Percentiles rank a stretch among this genome's conserved stretches.
phyloP scores from a whole-genome alignment of 176 grass and related monocot genomes.

The Eleusine coracana region DNA sequence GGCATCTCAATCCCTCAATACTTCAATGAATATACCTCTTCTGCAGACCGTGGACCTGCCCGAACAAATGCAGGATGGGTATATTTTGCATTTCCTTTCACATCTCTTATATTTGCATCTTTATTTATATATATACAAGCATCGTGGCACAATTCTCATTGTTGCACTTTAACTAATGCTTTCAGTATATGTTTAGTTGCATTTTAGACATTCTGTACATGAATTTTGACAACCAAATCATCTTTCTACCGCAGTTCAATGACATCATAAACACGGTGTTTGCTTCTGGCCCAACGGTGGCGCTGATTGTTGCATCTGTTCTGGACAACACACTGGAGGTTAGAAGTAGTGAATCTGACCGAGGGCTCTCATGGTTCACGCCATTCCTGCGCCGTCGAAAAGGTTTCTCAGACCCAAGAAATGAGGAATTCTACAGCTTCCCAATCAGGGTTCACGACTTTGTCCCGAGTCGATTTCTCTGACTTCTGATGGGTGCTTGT shows the following conservation, averaged over 20 bases:
- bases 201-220: background rate
- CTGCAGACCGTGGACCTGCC: conserved; percentile 67
- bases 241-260: conserved; percentile 74
- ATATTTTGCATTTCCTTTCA: conserved; percentile 27
- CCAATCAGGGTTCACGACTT: conserved; percentile 65
- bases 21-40: conserved; percentile 75
- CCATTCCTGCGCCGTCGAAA: conserved; percentile 53
- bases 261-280: conserved; percentile 95
- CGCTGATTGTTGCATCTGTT: conserved; percentile 61
- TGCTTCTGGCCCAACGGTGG: conserved; percentile 69
- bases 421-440: conserved; percentile 86
- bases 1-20: conserved; percentile 93
- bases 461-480: conserved; percentile 57
- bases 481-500: conserved; percentile 1
- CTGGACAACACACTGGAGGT: conserved; percentile 82
- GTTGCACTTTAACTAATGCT: background rate
- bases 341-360: conserved; percentile 36
- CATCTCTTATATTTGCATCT: background rate
- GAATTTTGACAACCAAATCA: background rate
- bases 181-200: background rate
- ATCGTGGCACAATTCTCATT: background rate
- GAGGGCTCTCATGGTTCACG: conserved; percentile 78
- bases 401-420: conserved; percentile 62
- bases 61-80: conserved; percentile 97
- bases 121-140: background rate